phyloP scores from a whole-genome alignment of 2,329 filamentous ascomycete species.

The Pyrenochaeta sp. region DNA sequence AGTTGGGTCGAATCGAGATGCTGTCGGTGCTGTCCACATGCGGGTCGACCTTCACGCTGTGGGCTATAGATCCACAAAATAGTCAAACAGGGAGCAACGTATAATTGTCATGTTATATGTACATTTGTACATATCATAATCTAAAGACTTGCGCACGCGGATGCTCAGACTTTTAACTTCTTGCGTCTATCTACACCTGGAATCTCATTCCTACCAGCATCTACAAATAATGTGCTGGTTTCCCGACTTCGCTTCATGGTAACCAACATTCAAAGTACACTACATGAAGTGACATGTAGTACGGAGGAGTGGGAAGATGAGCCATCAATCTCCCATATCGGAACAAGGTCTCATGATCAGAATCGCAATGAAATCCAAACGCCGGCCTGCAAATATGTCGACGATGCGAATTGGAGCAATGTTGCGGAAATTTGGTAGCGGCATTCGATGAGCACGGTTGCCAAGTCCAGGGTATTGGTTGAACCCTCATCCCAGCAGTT shows the following conservation, averaged over 20 bases:
- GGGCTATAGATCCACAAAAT: too few relatives aligned
- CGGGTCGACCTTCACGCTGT: too few relatives aligned
- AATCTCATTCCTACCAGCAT: neutral
- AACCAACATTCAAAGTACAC: neutral
- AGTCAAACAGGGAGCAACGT: too few relatives aligned
- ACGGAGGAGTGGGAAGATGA: neutral
- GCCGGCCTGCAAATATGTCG: neutral
- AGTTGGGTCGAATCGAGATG: too few relatives aligned
- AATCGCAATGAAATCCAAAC: neutral
- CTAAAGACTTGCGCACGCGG: too few relatives aligned
- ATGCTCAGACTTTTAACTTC: too few relatives aligned
- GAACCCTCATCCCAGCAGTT: too few relatives aligned
- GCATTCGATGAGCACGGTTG: neutral
- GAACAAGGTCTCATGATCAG: neutral
- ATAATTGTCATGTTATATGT: too few relatives aligned
- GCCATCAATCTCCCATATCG: neutral
- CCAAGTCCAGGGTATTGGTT: neutral
- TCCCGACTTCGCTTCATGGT: neutral
- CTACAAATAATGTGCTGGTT: neutral
- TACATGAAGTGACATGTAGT: slow-evolving; percentile 1
- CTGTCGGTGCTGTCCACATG: too few relatives aligned
- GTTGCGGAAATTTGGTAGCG: neutral
- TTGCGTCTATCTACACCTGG: neutral
- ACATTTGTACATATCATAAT: too few relatives aligned
- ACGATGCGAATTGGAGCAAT: neutral